Conservation (phyloP, 768 basidiomycete species). For the Leccinum aurantiacum region DNA sequence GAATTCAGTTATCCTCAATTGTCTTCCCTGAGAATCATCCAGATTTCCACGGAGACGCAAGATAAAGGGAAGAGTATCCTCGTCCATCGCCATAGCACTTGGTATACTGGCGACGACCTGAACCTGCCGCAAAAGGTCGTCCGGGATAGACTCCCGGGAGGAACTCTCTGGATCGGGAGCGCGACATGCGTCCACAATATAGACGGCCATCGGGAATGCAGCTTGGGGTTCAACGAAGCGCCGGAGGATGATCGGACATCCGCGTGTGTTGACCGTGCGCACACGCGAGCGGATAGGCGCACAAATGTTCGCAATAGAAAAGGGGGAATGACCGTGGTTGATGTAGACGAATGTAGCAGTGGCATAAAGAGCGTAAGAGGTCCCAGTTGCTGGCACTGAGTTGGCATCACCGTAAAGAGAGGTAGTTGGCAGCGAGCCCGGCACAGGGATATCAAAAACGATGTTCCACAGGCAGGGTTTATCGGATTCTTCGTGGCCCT, state of each 20-base stretch:
- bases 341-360: conserved; percentile 56
- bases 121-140: conserved; percentile 57
- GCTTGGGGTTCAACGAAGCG: conserved; percentile 52
- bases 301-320: conserved; percentile 56
- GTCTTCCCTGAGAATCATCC: conserved; percentile 47
- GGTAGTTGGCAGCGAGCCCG: conserved; percentile 84
- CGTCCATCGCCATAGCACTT: conserved; percentile 47
- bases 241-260: conserved; percentile 45
- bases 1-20: conserved; percentile 57
- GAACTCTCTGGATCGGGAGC: conserved; percentile 15
- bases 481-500: conserved; percentile 56
- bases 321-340: conserved; percentile 42
- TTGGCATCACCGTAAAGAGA: conserved; percentile 44
- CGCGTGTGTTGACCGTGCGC: conserved; percentile 41
- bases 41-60: conserved; percentile 62
- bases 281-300: conserved; percentile 51
- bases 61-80: conserved; percentile 50
- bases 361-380: conserved; percentile 66
- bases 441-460: conserved; percentile 78
- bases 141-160: conserved; percentile 41
- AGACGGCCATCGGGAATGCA: conserved; percentile 39
- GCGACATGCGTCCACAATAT: conserved; percentile 43
- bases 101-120: conserved; percentile 67
- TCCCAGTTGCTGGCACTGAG: conserved; percentile 47
- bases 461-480: conserved; percentile 68